Evolutionary conservation across 139 green algal species (phyloP).

Genomic region (Klebsormidium nitens): DNA sequence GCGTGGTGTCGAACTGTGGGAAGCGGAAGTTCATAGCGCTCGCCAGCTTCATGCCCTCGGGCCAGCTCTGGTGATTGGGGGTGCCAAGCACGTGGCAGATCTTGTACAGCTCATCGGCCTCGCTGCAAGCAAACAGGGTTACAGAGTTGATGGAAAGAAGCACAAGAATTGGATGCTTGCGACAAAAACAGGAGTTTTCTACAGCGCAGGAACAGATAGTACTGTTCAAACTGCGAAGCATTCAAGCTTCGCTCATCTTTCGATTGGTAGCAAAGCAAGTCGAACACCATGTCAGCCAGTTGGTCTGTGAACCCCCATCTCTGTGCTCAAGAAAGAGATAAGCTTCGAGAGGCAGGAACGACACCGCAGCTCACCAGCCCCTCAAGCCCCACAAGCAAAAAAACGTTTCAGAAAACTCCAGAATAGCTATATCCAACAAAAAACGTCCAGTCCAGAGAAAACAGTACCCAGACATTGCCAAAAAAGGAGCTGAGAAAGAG

Average conservation of each 20-base stretch:
- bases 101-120: conserved; percentile 92
- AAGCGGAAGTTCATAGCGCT: conserved; percentile 78
- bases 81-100: conserved; percentile 85
- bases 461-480: not conserved
- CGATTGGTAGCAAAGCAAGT: too few species aligned
- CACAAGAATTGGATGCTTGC: not conserved
- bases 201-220: not conserved
- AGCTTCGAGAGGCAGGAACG: too few species aligned
- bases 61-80: conserved; percentile 71
- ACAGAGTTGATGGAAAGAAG: conserved; percentile 11
- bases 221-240: too few species aligned
- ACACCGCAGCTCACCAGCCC: too few species aligned
- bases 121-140: conserved; percentile 27
- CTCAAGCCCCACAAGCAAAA: too few species aligned
- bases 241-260: too few species aligned
- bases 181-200: not conserved
- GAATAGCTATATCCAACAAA: not conserved
- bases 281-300: too few species aligned
- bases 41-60: conserved; percentile 78
- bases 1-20: conserved; percentile 55
- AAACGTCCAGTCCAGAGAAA: not conserved
- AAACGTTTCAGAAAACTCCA: too few species aligned
- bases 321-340: too few species aligned
- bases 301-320: too few species aligned
- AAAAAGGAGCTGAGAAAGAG: conserved; percentile 3